Evolutionary conservation across 495 filamentous ascomycete genomes (phyloP), one percentile per base, ranked within the genome.

Genomic region (Daldinia vernicosa): DNA sequence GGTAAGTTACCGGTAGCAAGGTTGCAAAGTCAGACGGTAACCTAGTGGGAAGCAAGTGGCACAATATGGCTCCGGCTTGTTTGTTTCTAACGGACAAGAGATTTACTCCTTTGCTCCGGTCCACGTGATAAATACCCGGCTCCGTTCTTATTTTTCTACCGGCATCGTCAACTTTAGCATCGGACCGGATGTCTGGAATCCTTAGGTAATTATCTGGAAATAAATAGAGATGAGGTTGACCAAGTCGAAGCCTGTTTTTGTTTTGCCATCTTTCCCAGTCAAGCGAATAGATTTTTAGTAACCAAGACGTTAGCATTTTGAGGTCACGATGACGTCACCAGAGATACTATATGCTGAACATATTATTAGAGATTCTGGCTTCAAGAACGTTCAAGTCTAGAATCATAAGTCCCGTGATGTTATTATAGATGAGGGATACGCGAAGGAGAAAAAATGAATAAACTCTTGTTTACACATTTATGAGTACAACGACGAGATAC

Each of bases 321-420:
- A 60, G 11, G 35, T 60, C 55, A 67, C n/a, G 26, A 55, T 67
- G 64, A 67, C 43, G 64, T 67, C 56, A 66, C 50, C 12, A 11
- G 9, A 47, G 7, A 28, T 28, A 0, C 24, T 5, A 8, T 47
- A 24, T 22, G 2, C 24, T 22, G 17, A 17, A 43, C 7, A 17
- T 33, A 15, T 40, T 19, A 2, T 26, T 47, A 45, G 15, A 19
- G 17, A 12, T 35, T 19, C 52, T 5, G 8, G 52, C 52, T 17
- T 55, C 15, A 19, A 8, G 26, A 35, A 22, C 52, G 15, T 14
- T 15, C 22, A 15, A 14, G 28, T 12, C 9, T 52, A 15, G 26
- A 52, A 52, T 33, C 32, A 11, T 8, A 28, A 27, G 50, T 6
- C 26, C 28, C 5, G 0, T 3, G 9, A 28, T 27, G 11, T 22